Conservation (phyloP, 2,329 filamentous ascomycete genomes). For the Capronia epimyces region DNA sequence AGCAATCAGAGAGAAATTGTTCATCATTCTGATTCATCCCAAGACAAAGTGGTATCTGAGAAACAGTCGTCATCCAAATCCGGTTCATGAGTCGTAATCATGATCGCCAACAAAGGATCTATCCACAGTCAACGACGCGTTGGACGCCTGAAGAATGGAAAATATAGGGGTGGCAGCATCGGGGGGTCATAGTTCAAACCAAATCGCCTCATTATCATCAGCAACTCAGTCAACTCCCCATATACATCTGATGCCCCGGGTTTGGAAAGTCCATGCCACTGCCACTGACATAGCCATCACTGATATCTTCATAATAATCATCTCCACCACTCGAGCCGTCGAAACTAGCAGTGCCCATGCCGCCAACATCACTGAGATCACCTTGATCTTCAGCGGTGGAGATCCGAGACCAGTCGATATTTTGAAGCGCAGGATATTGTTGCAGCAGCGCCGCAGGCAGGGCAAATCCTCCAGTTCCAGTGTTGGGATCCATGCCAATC, state of each 20-base stretch:
- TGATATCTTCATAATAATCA: slow-evolving; percentile 60
- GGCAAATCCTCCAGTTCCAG: slow-evolving; percentile 56
- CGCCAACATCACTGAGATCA: slow-evolving; percentile 58
- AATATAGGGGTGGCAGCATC: no score
- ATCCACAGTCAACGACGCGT: slow-evolving; percentile 3
- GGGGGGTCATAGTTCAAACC: background rate
- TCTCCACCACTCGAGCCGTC: slow-evolving; percentile 67
- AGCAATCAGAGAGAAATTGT: background rate
- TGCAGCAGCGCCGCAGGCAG: slow-evolving; percentile 83
- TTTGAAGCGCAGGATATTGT: slow-evolving; percentile 89
- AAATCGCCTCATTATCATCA: background rate
- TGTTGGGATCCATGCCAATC: slow-evolving; percentile 54
- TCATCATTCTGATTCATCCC: background rate
- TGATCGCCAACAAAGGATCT: background rate
- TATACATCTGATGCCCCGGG: slow-evolving; percentile 18
- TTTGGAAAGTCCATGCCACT: slow-evolving; percentile 27
- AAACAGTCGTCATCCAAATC: background rate
- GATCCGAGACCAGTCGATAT: slow-evolving; percentile 77
- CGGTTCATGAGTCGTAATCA: slow-evolving; percentile 1
- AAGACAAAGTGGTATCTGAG: slow-evolving; percentile 3
- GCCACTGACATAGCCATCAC: slow-evolving; percentile 33
- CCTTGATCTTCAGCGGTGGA: slow-evolving; percentile 59
- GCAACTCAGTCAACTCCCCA: slow-evolving; percentile 3
- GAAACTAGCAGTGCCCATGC: slow-evolving; percentile 75
- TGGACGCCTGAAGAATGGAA: slow-evolving; percentile 1